Base-by-base conservation (phyloP, 805 yeast genomes). In the Dipodascopsis tothii region DNA sequence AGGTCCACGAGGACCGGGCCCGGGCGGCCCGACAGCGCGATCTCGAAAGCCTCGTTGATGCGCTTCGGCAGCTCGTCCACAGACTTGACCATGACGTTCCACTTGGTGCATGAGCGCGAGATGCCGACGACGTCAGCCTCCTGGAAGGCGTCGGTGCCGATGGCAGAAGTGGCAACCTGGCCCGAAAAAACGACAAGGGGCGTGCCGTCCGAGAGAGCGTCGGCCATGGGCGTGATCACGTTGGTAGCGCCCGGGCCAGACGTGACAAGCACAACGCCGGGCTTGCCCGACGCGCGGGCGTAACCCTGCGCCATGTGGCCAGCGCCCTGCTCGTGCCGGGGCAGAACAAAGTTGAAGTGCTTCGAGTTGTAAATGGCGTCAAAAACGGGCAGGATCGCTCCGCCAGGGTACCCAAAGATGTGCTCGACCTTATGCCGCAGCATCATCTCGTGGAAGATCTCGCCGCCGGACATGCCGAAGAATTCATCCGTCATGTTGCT, bases 251-350 rank as follows among this genome's bases (percentile, higher is more conserved):
- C 98, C 23, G 98, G 98, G 41, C 98, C 98, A 1, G 96, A 86
- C n/a, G 98, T 92, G 41, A 92, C 98, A 58, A 92, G 71, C 39
- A 92, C 97, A 53, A 92, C 94, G 69, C 98, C 98, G 11, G 96
- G 94, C 67, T 85, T 92, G 47, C 97, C 98, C 17, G 78, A 68
- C 33, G 95, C 98, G 56, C 94, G 75, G 44, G 98, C 96, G 57
- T 92, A 92, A 48, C 98, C 98, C 69, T 92, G 96, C 44, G 98
- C 98, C 97, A 92, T 92, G 68, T 92, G 98, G 41, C 98, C 98
- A 16, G 97, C 98, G 64, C 98, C 98, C 69, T 92, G 98, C 67
- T 92, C 98, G 65, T 92, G 97, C 59, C 94, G 77, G 39, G 98
- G 98, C 52, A 92, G 71, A 44, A 92, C 84, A 62, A 92, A 92